These are phyloP conservation scores for Thalassiosira mediterranea DNA, from an alignment of 352 stramenopile species.

Conservation along the genomic window DNA sequence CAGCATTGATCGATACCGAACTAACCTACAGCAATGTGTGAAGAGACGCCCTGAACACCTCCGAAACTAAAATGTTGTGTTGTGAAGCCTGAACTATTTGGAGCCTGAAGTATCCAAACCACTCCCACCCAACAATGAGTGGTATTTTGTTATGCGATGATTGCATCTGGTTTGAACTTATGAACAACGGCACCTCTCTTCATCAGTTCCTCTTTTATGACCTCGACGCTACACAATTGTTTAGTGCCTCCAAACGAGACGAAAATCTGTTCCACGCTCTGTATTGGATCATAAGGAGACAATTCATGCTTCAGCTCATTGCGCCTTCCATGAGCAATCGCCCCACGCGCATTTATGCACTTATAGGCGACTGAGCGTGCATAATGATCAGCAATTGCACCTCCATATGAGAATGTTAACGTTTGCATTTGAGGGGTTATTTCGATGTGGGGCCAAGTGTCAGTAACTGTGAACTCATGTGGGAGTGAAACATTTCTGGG, in stretches of 20 bases:
- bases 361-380: slow-evolving; percentile 18
- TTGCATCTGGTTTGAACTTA: slow-evolving; percentile 18
- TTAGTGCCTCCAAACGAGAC: slow-evolving; percentile 10
- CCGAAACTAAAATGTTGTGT: neutral
- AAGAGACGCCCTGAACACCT: neutral
- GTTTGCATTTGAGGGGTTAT: too few species aligned
- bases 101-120: neutral
- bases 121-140: slow-evolving; percentile 24
- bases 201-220: slow-evolving; percentile 30
- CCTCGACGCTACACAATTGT: slow-evolving; percentile 3
- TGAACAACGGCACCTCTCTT: slow-evolving; percentile 21
- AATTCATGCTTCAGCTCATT: slow-evolving; percentile 11
- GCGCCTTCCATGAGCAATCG: slow-evolving; percentile 32
- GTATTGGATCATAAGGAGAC: neutral
- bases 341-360: slow-evolving; percentile 38
- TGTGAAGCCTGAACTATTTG: slow-evolving; percentile 12
- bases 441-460: slow-evolving; percentile 3
- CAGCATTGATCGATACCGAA: slow-evolving; percentile 22
- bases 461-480: neutral
- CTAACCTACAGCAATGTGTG: slow-evolving; percentile 16
- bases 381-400: neutral
- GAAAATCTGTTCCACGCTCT: neutral
- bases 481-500: slow-evolving; percentile 3
- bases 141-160: slow-evolving; percentile 3
- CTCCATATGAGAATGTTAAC: neutral